These are phyloP conservation scores for Yamadazyma dendronema DNA, from an alignment of 1,139 yeast genomes.

Conservation along the genomic window DNA sequence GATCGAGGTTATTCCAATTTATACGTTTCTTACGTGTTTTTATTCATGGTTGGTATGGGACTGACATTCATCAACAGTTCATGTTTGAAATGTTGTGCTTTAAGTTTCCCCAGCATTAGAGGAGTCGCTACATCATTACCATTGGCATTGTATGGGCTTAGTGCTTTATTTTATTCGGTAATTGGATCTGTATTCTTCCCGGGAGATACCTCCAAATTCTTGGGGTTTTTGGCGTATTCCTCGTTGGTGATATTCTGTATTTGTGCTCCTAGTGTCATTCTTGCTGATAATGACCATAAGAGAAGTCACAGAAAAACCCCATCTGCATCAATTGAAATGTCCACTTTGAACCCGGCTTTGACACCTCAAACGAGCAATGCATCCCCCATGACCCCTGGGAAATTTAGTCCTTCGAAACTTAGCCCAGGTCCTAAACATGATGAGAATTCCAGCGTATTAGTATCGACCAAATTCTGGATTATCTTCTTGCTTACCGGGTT, in stretches of 20 bases:
- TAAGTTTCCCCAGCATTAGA: conserved; percentile 52
- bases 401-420: conserved; percentile 5
- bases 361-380: conserved; percentile 3
- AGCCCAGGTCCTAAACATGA: conserved; percentile 8
- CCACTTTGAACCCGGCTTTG: conserved; percentile 10
- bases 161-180: conserved; percentile 56
- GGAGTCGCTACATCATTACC: conserved; percentile 65
- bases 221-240: conserved; percentile 46
- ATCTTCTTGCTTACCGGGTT: conserved; percentile 46
- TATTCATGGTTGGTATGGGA: conserved; percentile 51
- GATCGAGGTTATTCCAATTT: conserved; percentile 31
- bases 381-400: conserved; percentile 8
- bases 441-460: conserved; percentile 27
- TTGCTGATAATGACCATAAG: conserved; percentile 40
- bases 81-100: conserved; percentile 58
- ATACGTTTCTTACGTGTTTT: conserved; percentile 31
- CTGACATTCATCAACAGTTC: conserved; percentile 54
- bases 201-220: conserved; percentile 49
- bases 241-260: conserved; percentile 35
- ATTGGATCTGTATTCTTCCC: conserved; percentile 48
- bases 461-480: conserved; percentile 47
- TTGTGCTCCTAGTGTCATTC: conserved; percentile 48
- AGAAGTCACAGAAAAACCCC: conserved; percentile 7
- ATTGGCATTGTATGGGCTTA: conserved; percentile 55
- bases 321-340: conserved; percentile 10